Evolutionary conservation across 2,329 filamentous ascomycete species (phyloP).

Genomic region (Epichloe sibirici): DNA sequence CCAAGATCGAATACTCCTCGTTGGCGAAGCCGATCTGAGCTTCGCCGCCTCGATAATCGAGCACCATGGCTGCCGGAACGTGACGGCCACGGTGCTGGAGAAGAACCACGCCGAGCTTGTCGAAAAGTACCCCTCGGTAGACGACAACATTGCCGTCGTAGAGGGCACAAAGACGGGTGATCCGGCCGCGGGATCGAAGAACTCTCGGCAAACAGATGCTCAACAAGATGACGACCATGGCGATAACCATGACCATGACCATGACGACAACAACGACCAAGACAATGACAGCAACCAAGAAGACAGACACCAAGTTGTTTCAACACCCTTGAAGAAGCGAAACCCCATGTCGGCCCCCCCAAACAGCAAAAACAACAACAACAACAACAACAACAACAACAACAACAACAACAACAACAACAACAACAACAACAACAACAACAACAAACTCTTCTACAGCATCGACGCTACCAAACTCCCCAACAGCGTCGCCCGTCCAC

Average conservation of each 20-base stretch:
- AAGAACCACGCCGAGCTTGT: constrained; percentile 41
- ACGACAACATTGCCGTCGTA: constrained; percentile 44
- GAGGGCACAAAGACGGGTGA: constrained; percentile 5
- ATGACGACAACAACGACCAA: neutral
- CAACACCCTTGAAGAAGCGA: neutral
- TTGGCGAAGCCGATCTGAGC: constrained; percentile 74
- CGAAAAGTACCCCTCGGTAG: constrained; percentile 63
- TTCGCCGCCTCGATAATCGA: constrained; percentile 56
- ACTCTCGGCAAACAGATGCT: neutral
- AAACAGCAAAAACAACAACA: constrained; percentile 9
- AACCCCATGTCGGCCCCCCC: neutral
- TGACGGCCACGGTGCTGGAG: constrained; percentile 62
- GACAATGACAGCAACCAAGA: neutral
- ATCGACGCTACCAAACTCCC: constrained; percentile 24
- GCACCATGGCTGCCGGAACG: constrained; percentile 51
- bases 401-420: constrained; percentile 11
- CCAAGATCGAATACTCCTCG: constrained; percentile 56
- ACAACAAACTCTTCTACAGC: constrained; percentile 12
- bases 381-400: constrained; percentile 16
- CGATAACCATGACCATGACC: neutral
- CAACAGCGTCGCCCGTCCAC: constrained; percentile 37
- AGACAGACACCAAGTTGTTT: neutral
- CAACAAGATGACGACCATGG: neutral
- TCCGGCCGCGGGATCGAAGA: constrained; percentile 1
- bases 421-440: constrained; percentile 9